Percentiles rank a stretch among this genome's conserved stretches.
These are phyloP conservation scores for Mrakia gelida DNA, from an alignment of 768 basidiomycete genomes.

Conservation along the genomic window DNA sequence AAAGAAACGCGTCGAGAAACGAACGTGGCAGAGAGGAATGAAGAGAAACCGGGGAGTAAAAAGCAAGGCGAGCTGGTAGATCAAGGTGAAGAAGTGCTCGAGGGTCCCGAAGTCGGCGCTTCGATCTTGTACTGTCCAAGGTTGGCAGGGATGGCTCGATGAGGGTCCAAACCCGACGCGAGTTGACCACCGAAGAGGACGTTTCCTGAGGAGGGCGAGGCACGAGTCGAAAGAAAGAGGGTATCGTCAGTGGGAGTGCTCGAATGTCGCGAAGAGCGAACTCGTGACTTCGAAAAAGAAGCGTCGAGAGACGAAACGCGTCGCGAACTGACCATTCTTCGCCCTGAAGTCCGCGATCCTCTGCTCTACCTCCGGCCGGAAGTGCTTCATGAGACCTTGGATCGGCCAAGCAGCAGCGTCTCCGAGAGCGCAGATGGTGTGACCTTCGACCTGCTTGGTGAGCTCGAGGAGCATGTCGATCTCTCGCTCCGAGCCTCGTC, in stretches of 20 bases:
- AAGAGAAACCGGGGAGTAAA: background rate
- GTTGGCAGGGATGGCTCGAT: conserved; percentile 9
- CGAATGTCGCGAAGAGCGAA: too few relatives aligned
- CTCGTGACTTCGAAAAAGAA: too few relatives aligned
- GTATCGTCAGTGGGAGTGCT: background rate
- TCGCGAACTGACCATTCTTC: conserved; percentile 15
- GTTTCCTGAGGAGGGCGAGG: background rate
- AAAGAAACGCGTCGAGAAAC: background rate
- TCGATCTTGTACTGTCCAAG: conserved; percentile 27
- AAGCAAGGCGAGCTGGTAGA: background rate
- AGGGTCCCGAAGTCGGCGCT: background rate
- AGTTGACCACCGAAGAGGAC: conserved; percentile 30
- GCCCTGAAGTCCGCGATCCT: conserved; percentile 54
- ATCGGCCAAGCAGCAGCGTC: conserved; percentile 99
- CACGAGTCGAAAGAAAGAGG: too few relatives aligned
- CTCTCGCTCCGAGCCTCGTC: conserved; percentile 83
- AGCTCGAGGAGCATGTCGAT: conserved; percentile 97
- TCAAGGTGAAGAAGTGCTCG: background rate
- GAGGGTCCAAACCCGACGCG: conserved; percentile 21
- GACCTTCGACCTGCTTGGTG: conserved; percentile 73
- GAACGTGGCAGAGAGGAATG: background rate
- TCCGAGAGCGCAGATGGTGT: conserved; percentile 84
- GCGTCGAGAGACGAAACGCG: background rate
- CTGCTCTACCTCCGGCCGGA: conserved; percentile 85
- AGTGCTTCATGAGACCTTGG: conserved; percentile 94